Evolutionary conservation across 352 stramenopile genomes (phyloP), one percentile per base, ranked within the genome.

Genomic region (Globisporangium mamillatum): DNA sequence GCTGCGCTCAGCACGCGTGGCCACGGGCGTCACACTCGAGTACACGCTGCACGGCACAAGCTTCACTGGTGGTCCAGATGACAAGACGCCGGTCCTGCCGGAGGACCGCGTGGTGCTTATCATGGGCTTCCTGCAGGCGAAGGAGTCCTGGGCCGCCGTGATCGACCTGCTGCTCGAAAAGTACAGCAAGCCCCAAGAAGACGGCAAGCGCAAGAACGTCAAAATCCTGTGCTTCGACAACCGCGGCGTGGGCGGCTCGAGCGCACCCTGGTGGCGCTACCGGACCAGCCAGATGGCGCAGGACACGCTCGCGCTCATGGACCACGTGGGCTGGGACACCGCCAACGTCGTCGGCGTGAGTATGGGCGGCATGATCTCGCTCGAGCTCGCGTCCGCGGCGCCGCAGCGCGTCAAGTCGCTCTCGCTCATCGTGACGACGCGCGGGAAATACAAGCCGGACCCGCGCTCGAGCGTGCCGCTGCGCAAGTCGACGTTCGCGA

Each of bases 341-440:
- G 81, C 80, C 9, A 81, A 90, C 52, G 53, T 81, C 54, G 77
- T 76, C 1, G 84, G 84, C 53, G 32, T 38, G 44, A 90, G 81
- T 50, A 88, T 92, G 81, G 84, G 84, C 20, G 82, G 84, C 6
- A 92, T 92, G 84, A 91, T 92, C 64, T 70, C 81, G 7, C 75
- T 87, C 22, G 82, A 92, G 63, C 67, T 92, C 4, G 79, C 79
- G 1, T 65, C 76, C 1, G 57, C 64, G 12, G 77, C 81, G 6
- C 81, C 78, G 0, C 64, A 87, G 53, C 72, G 82, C n/a, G 66
- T 92, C 5, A 64, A 77, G 56, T 91, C 82, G 59, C 74, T 92
- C 14, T 83, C 81, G 18, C 73, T 92, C 0, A 66, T 91, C 22
- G 84, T 89, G 25, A 89, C 84, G 24, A 82, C 79, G n/a, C 79